These are phyloP conservation scores for Pelargonium australe DNA, from an alignment of 441 rosid genomes.

Conservation along the genomic window DNA sequence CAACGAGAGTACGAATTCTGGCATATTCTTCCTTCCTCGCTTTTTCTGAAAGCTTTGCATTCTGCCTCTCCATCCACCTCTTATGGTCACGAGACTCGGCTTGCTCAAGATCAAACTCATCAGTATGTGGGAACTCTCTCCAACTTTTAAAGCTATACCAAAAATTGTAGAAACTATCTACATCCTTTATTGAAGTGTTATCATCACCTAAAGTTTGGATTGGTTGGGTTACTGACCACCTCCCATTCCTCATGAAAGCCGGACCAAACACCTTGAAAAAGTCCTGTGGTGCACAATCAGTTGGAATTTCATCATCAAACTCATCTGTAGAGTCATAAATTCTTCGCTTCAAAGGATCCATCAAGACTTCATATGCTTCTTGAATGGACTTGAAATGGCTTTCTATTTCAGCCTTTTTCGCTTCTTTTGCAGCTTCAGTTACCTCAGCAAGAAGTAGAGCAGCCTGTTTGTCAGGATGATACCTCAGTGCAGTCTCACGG, in stretches of 20 bases:
- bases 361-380: constrained; percentile 86
- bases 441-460: constrained; percentile 77
- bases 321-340: constrained; percentile 90
- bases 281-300: constrained; percentile 80
- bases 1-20: constrained; percentile 73
- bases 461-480: constrained; percentile 96
- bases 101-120: constrained; percentile 91
- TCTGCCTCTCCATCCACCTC: constrained; percentile 99
- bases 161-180: constrained; percentile 72
- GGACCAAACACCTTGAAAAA: constrained; percentile 95
- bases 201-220: constrained; percentile 73
- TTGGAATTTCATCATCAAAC: constrained; percentile 92
- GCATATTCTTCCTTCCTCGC: constrained; percentile 94
- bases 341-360: constrained; percentile 81
- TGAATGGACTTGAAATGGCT: constrained; percentile 78
- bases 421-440: constrained; percentile 87
- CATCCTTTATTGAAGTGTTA: constrained; percentile 54
- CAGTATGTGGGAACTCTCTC: constrained; percentile 98
- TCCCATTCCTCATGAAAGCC: constrained; percentile 90
- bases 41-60: constrained; percentile 69
- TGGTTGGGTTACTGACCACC: constrained; percentile 84
- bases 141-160: constrained; percentile 93
- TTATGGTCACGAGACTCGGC: constrained; percentile 94
- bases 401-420: constrained; percentile 86
- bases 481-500: constrained; percentile 87